Conservation (phyloP, 2,329 filamentous ascomycete genomes). For the Phaeosphaeriaceae sp. region DNA sequence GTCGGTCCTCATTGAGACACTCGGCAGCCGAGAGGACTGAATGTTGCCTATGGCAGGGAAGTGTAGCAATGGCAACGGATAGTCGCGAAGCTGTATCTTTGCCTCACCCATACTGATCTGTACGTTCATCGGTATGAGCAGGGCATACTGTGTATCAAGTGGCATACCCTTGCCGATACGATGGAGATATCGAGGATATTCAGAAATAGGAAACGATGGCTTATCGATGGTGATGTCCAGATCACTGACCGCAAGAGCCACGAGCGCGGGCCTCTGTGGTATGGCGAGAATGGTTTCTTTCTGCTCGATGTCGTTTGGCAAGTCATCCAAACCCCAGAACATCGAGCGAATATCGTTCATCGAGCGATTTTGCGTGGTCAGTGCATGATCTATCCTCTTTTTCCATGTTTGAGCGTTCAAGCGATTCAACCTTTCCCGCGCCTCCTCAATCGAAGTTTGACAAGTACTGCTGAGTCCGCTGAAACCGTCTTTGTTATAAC, state of each 20-base stretch:
- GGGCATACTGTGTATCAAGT: constrained; percentile 84
- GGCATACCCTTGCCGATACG: constrained; percentile 97
- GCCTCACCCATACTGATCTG: constrained; percentile 91
- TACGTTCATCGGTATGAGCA: constrained; percentile 89
- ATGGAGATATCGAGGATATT: constrained; percentile 85
- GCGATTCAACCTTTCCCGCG: constrained; percentile 75
- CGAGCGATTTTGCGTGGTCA: constrained; percentile 72
- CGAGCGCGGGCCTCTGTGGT: constrained; percentile 82
- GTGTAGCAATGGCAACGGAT: constrained; percentile 89
- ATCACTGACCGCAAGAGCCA: constrained; percentile 82
- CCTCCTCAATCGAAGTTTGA: constrained; percentile 78
- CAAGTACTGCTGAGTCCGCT: constrained; percentile 75
- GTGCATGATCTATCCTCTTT: constrained; percentile 81
- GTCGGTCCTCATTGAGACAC: constrained; percentile 84
- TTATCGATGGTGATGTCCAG: constrained; percentile 88
- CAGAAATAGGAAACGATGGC: constrained; percentile 83
- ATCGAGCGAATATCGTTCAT: constrained; percentile 80
- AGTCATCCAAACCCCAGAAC: constrained; percentile 83
- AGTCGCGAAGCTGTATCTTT: constrained; percentile 86
- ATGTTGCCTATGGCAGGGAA: constrained; percentile 82
- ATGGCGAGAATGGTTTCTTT: constrained; percentile 86
- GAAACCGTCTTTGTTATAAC: constrained; percentile 82
- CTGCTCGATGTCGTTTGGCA: constrained; percentile 83
- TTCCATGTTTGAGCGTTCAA: constrained; percentile 94
- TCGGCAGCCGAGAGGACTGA: constrained; percentile 81